Conservation (phyloP, 306 rosid genomes). For the Fagus crenata region DNA sequence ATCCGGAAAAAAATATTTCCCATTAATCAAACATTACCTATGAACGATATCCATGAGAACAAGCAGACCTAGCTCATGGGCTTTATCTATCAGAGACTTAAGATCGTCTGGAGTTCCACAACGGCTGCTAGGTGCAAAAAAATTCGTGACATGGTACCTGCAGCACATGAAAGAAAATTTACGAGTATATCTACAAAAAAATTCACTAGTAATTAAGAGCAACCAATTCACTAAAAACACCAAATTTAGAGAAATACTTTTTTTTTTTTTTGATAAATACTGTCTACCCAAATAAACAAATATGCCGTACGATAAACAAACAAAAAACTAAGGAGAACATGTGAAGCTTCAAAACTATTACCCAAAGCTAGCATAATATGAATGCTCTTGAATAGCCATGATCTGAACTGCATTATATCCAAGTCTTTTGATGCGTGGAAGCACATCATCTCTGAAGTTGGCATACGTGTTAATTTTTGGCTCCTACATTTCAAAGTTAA, state of each 20-base stretch:
- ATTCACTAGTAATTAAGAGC: not conserved
- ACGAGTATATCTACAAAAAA: not conserved
- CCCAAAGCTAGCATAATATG: slow-evolving; percentile 99
- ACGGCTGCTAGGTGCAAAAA: slow-evolving; percentile 98
- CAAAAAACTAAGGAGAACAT: not conserved
- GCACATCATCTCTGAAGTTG: slow-evolving; percentile 84
- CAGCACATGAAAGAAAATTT: slow-evolving; percentile 20
- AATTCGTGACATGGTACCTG: slow-evolving; percentile 97
- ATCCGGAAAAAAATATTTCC: not conserved
- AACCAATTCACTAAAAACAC: not conserved
- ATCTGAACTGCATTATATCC: slow-evolving; percentile 99
- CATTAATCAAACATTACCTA: slow-evolving; percentile 50
- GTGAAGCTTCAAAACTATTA: slow-evolving; percentile 36
- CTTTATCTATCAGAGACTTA: slow-evolving; percentile 86
- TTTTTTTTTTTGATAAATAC: too few relatives aligned
- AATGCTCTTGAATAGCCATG: slow-evolving; percentile 99
- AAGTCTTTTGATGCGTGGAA: slow-evolving; percentile 73
- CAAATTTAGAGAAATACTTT: not conserved
- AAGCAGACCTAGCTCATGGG: slow-evolving; percentile 91
- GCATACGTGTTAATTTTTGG: slow-evolving; percentile 77
- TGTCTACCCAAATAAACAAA: not conserved
- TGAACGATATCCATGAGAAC: slow-evolving; percentile 99
- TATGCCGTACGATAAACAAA: not conserved
- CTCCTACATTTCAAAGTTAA: slow-evolving; percentile 55
- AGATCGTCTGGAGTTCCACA: slow-evolving; percentile 97